Percentiles rank a stretch among this genome's conserved stretches.
Evolutionary conservation across 2,329 filamentous ascomycete species (phyloP).

Genomic region (Tolypocladium amazonense): DNA sequence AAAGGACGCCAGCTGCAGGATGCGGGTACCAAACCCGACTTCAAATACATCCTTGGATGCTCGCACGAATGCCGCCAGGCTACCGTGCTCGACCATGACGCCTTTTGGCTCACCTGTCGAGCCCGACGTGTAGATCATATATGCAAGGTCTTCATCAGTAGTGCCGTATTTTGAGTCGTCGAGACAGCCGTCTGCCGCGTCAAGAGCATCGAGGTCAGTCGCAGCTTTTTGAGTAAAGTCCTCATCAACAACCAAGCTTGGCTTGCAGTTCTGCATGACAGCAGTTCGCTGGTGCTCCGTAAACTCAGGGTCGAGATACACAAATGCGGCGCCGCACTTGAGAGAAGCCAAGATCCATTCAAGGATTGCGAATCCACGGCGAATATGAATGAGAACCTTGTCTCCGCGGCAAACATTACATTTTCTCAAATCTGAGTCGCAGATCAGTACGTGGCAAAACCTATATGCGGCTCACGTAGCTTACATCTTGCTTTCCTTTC

Average conservation of each 20-base stretch:
- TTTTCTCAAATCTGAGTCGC: neutral
- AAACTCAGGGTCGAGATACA: constrained; percentile 2
- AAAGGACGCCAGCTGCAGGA: constrained; percentile 3
- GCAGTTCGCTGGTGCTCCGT: neutral
- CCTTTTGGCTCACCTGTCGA: constrained; percentile 3
- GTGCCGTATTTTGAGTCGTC: constrained; percentile 1
- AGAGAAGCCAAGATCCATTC: constrained; percentile 4
- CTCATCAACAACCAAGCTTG: constrained; percentile 1
- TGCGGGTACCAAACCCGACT: constrained; percentile 1
- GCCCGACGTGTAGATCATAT: constrained; percentile 4
- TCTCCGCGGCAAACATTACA: neutral
- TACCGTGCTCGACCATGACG: constrained; percentile 4
- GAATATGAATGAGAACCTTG: neutral
- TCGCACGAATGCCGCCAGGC: neutral
- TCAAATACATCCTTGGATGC: neutral
- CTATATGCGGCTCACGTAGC: neutral
- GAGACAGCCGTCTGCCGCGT: neutral
- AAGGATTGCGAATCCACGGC: constrained; percentile 1
- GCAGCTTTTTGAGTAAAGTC: neutral
- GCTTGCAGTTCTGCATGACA: constrained; percentile 1
- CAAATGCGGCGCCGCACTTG: constrained; percentile 4
- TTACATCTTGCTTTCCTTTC: constrained; percentile 3
- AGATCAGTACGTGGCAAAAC: neutral
- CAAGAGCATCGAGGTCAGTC: neutral
- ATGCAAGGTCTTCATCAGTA: constrained; percentile 3